These are phyloP conservation scores for Leccinum ochraceum DNA, from an alignment of 768 basidiomycete species.

Conservation along the genomic window DNA sequence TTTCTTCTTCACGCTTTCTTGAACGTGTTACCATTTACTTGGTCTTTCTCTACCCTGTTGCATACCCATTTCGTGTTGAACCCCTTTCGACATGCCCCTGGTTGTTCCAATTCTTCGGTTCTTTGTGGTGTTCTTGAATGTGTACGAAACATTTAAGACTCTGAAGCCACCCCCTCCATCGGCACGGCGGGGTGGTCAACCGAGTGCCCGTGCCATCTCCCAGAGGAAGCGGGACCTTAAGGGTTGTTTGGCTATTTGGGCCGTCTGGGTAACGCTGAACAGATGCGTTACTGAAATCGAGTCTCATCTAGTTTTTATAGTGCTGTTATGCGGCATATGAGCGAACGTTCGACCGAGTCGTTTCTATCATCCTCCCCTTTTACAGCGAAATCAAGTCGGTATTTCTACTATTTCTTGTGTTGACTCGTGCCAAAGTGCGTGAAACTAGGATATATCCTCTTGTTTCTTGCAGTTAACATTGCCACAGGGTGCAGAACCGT, in stretches of 20 bases:
- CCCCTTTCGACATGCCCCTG: slow-evolving; percentile 54
- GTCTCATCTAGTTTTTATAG: slow-evolving; percentile 38
- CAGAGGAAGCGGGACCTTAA: slow-evolving; percentile 86
- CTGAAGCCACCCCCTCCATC: slow-evolving; percentile 65
- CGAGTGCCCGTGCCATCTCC: slow-evolving; percentile 64
- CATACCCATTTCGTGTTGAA: slow-evolving; percentile 13
- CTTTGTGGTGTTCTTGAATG: slow-evolving; percentile 72
- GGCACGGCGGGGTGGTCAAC: slow-evolving; percentile 50
- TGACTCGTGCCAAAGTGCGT: slow-evolving; percentile 74
- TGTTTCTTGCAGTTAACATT: slow-evolving; percentile 12
- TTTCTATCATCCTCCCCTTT: slow-evolving; percentile 77
- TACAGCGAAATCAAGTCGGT: slow-evolving; percentile 82
- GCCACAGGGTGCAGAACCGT: slow-evolving; percentile 78
- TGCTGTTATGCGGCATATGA: slow-evolving; percentile 71
- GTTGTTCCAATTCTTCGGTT: slow-evolving; percentile 67
- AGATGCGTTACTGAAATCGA: slow-evolving; percentile 7
- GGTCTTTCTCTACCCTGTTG: slow-evolving; percentile 3
- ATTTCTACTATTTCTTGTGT: slow-evolving; percentile 67
- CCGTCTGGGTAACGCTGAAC: slow-evolving; percentile 68
- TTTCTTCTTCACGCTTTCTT: background rate
- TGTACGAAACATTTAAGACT: slow-evolving; percentile 85
- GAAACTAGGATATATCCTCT: slow-evolving; percentile 4
- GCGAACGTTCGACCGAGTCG: slow-evolving; percentile 58
- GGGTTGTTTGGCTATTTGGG: slow-evolving; percentile 81
- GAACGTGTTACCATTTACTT: slow-evolving; percentile 3